phyloP scores from a whole-genome alignment of 2,329 filamentous ascomycete species.

The Xylaria sp. region DNA sequence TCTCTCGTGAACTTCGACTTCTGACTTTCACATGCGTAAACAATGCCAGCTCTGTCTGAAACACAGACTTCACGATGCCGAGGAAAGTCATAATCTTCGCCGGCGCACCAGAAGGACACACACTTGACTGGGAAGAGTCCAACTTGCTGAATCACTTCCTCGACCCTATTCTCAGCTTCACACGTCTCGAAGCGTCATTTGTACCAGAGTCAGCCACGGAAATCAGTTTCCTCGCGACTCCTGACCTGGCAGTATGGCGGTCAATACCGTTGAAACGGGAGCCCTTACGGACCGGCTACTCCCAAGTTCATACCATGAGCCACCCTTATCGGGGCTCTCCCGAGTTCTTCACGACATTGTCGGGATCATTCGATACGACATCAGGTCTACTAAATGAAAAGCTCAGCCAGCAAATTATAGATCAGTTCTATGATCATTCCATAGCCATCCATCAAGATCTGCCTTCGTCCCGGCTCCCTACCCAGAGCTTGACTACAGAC shows the following conservation, averaged over 20 bases:
- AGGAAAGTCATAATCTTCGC: slow-evolving; percentile 27
- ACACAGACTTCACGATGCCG: slow-evolving; percentile 23
- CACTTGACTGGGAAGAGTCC: slow-evolving; percentile 24
- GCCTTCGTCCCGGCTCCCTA: slow-evolving; percentile 54
- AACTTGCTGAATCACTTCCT: slow-evolving; percentile 46
- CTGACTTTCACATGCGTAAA: background rate
- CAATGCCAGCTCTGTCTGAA: slow-evolving; percentile 4
- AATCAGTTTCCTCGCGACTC: slow-evolving; percentile 18
- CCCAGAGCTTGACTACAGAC: slow-evolving; percentile 27
- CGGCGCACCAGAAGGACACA: slow-evolving; percentile 26
- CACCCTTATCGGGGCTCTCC: slow-evolving; percentile 31
- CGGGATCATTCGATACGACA: slow-evolving; percentile 33
- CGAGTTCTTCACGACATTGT: slow-evolving; percentile 46
- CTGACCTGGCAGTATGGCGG: slow-evolving; percentile 45
- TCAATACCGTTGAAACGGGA: slow-evolving; percentile 45
- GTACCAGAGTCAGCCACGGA: slow-evolving; percentile 11
- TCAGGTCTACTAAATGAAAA: slow-evolving; percentile 31
- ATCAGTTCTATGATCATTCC: slow-evolving; percentile 73
- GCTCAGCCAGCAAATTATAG: slow-evolving; percentile 38
- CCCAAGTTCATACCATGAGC: slow-evolving; percentile 41
- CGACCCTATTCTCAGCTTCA: slow-evolving; percentile 33
- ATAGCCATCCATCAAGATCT: slow-evolving; percentile 64
- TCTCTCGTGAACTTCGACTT: background rate
- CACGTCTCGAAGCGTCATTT: slow-evolving; percentile 9
- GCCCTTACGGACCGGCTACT: slow-evolving; percentile 48